Base-by-base conservation (phyloP, 139 green algal genomes). In the Deuterostichococcus epilithicus region DNA sequence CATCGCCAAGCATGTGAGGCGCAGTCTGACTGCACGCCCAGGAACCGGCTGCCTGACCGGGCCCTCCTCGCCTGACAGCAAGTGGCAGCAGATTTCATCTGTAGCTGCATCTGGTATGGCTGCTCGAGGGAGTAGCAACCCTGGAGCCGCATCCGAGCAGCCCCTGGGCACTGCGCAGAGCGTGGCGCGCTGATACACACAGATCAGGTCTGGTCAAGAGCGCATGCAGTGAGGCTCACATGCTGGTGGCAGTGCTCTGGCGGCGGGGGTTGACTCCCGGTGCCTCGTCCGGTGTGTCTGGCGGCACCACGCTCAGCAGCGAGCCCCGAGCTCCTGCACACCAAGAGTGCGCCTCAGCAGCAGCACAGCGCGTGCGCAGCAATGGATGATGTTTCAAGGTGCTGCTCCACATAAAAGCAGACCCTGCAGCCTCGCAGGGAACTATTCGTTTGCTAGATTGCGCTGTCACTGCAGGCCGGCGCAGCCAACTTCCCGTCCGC, bases 241-340 rank as follows among this genome's bases (percentile, higher is more conserved):
- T 63, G 52, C 52, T 71, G 35, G 39, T 78, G 73, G 59, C 68
- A 25, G 73, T 70, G 35, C 47, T 78, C 25, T 60, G 68, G 28
- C 52, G 58, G 1, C 73, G 73, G 23, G 47, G 42, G 3, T 72
- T 60, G 35, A 30, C 35, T 20, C 33, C 10, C 44, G 34, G 10
- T 4, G 59, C 73, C 22, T 78, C 73, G 3, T 45, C 59, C 28
- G 73, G 73, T 13, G 73, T 78, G 28, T 72, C 59, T 44, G 73
- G 73, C 28, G 37, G 52, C 23, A 72, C 22, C 5, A 78, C 73
- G 34, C 73, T 78, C 26, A 70, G 70, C 30, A 63, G 58, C 26
- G 73, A 78, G 22, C 47, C 58, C 34, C 72, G 25, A 34, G 34
- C 67, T 30, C 44, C 59, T 38, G 70, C 39, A 37, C 2, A 34